Base-by-base conservation (phyloP, 805 yeast species). In the Isabelozyma gotoi region DNA sequence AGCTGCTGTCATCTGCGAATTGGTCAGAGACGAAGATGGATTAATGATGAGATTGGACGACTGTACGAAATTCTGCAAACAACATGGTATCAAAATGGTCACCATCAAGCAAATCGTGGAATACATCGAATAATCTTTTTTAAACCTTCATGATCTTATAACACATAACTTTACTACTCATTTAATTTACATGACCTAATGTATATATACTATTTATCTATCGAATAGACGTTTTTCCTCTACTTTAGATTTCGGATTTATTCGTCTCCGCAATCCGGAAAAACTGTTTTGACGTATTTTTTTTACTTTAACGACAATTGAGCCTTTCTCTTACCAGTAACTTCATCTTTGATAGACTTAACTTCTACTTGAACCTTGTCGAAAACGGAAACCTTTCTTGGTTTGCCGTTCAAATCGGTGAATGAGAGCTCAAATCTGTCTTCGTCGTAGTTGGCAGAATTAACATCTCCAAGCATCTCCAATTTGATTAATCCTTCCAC, bases 31-130 rank as follows among this genome's bases (percentile, higher is more conserved):
- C 52, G 85, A 82, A 38, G 98, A 94, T 58, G 99, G 99, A 0
- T 73, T 85, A 50, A 94, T 94, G 98, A 89, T 91, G 84, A 82
- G 99, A 63, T 72, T 90, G 49, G 85, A 82, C 49, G 96, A 94
- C 60, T 94, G 98, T 67, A 65, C 77, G 37, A 70, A 71, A 56
- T 94, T 94, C 60, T 76, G 87, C 35, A 63, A 77, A 55, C 62
- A 78, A 51, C 81, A 79, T 55, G 73, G 73, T 38, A 67, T 94
- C 47, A 86, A 85, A 60, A 68, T 88, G 17, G 82, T 92, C 49
- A 85, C 90, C 24, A 91, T 92, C 55, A 87, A 88, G 52, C 85
- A 81, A 47, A 60, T 91, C 49, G 83, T 77, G 14, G 76, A 79
- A 49, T 73, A 82, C 61, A 68, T 84, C 7, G 17, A 32, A 16